Base-by-base conservation (phyloP, 164 flowering plant species). In the Nelumbo lutea region DNA sequence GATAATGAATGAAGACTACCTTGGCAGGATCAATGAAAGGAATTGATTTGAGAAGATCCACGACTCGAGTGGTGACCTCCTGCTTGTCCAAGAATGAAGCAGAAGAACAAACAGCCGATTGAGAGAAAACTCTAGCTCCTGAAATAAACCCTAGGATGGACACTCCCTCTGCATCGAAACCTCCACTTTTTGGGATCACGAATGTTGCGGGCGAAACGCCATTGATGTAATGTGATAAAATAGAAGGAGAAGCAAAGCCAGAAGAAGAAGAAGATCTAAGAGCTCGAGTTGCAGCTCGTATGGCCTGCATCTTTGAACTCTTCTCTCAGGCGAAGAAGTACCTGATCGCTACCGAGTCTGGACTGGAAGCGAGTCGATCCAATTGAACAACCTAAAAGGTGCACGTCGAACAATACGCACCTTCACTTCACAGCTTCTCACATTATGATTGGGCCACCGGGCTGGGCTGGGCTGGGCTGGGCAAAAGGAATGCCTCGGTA, bases 21-120 rank as follows among this genome's bases (percentile, higher is more conserved):
- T 62, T 70, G 51, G 72, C 10, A 43, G 72, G 72, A 70, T 70
- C 61, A 52, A 62, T 44, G n/a, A 70, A 70, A 38, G 67, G 61
- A 9, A 70, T 53, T 42, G 67, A 70, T 62, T 62, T 70, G 52
- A 70, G 67, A 53, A 62, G 61, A 62, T 53, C 13, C 8, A 70
- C 67, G 38, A 62, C 44, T 50, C 72, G 66, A 62, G 66, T 62
- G 10, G 67, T 70, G 42, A 53, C 61, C 46, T 70, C 72, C 51
- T 59, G 52, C 66, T 70, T 62, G 6, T 3, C 72, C 52, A 62
- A 11, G 38, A 44, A 53, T 43, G 13, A 10, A 42, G 45, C 63
- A 10, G 43, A 11, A n/a, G 72, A 40, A 15, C 48, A 59, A 9
- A 60, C 41, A 4, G 66, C 61, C 41, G 52, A 59, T 3, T 65